Evolutionary conservation across 2,329 filamentous ascomycete genomes (phyloP), one percentile per base, ranked within the genome.

Genomic region (Didymella keratinophila): DNA sequence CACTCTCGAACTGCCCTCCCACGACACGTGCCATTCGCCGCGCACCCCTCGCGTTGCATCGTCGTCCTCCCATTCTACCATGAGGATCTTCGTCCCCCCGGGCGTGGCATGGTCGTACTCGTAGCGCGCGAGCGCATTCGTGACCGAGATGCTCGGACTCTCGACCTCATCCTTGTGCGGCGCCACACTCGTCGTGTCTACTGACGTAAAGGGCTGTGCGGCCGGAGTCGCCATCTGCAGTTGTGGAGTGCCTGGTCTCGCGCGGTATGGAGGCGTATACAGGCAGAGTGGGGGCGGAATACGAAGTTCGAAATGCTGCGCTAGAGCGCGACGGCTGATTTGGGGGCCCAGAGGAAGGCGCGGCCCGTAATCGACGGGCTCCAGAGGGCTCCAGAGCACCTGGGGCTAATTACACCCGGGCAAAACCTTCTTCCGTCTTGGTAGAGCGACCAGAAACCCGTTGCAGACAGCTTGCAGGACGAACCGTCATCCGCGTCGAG

Each of bases 51-150:
- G 77, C 2, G 79, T 82, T 41, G 79, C 76, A 58, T 83, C 79
- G 64, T 85, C 84, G 51, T 89, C 86, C 73, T 91, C 87, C 93
- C 93, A 97, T 76, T 97, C 92, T 37, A 96, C 89, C 92, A 97
- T 95, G 68, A 97, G 81, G 63, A 97, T 89, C 80, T 96, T 97
- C 62, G 92, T 96, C 39, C 92, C 92, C 65, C 93, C 89, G 6
- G 52, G 52, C 64, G 93, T 89, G 48, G 87, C 89, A 74, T 85
- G 86, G 34, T 93, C 90, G 73, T 96, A 96, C 75, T 97, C 93
- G 78, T 96, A 97, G 58, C 93, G 88, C 44, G 92, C 89, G 44
- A 92, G 82, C n/a, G 89, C 89, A 56, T 84, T 85, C 45, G 71
- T 82, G 71, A 73, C 79, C 51, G 80, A 81, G 56, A 81, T 76